These are phyloP conservation scores for Orobanche coerulescens DNA, from an alignment of 257 asterid species.

Conservation along the genomic window DNA sequence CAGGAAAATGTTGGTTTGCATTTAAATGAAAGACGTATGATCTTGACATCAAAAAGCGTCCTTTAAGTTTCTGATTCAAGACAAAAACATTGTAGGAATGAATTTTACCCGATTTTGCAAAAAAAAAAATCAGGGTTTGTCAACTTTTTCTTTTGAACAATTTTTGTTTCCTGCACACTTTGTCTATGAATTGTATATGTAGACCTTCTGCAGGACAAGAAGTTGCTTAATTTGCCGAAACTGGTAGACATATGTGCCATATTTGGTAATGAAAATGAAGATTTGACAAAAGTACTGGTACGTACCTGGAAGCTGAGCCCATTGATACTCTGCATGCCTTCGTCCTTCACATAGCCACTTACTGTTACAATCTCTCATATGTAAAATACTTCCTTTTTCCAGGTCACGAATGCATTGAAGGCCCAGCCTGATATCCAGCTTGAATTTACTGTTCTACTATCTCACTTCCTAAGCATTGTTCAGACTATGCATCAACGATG, in stretches of 20 bases:
- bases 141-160: neutral
- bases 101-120: neutral
- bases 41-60: neutral
- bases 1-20: no score
- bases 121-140: neutral
- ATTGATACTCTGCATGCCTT: slow-evolving; percentile 13
- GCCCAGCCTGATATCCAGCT: slow-evolving; percentile 66
- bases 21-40: neutral
- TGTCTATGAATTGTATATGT: slow-evolving; percentile 43
- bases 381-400: slow-evolving; percentile 19
- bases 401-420: slow-evolving; percentile 75
- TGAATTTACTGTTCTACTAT: slow-evolving; percentile 46
- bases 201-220: slow-evolving; percentile 95
- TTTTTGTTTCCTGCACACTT: slow-evolving; percentile 20
- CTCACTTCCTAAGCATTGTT: slow-evolving; percentile 58
- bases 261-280: slow-evolving; percentile 86
- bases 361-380: neutral
- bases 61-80: neutral
- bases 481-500: slow-evolving; percentile 80
- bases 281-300: slow-evolving; percentile 71
- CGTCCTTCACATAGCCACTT: slow-evolving; percentile 8
- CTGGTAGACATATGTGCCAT: slow-evolving; percentile 82
- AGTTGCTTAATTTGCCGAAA: slow-evolving; percentile 81
- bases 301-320: slow-evolving; percentile 16
- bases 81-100: neutral